These are phyloP conservation scores for Candida xiaguanensis DNA, from an alignment of 805 yeast species.

Conservation along the genomic window DNA sequence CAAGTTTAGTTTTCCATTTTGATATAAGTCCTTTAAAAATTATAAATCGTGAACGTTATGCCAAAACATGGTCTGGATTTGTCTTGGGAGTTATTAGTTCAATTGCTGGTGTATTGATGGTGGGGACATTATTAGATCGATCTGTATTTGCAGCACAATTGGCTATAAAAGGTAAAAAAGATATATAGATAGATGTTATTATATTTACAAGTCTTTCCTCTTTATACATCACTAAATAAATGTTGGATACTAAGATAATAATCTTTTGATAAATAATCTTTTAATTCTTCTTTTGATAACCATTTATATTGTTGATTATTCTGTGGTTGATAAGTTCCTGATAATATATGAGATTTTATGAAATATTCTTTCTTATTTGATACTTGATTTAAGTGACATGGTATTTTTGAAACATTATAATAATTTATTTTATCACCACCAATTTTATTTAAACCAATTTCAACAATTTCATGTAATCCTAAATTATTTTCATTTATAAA, in stretches of 20 bases:
- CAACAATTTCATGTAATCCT: conserved; percentile 71
- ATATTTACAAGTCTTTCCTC: conserved; percentile 2
- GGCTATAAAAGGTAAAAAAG: conserved; percentile 67
- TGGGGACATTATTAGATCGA: conserved; percentile 84
- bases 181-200: conserved; percentile 20
- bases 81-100: conserved; percentile 80
- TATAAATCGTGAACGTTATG: conserved; percentile 72
- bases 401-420: conserved; percentile 88
- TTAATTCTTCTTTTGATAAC: conserved; percentile 80
- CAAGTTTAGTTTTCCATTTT: conserved; percentile 83
- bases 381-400: conserved; percentile 62
- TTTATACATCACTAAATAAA: conserved; percentile 40
- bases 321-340: conserved; percentile 64
- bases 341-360: conserved; percentile 82
- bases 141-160: conserved; percentile 87
- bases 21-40: conserved; percentile 93
- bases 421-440: conserved; percentile 80
- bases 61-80: conserved; percentile 80
- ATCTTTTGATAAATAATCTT: conserved; percentile 44
- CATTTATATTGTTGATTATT: conserved; percentile 60
- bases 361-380: conserved; percentile 52
- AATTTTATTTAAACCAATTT: conserved; percentile 60
- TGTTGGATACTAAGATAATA: conserved; percentile 58
- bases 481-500: conserved; percentile 31
- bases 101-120: conserved; percentile 89